Base-by-base conservation (phyloP, 1,284 basidiomycete species). In the Vanrija pseudolonga region DNA sequence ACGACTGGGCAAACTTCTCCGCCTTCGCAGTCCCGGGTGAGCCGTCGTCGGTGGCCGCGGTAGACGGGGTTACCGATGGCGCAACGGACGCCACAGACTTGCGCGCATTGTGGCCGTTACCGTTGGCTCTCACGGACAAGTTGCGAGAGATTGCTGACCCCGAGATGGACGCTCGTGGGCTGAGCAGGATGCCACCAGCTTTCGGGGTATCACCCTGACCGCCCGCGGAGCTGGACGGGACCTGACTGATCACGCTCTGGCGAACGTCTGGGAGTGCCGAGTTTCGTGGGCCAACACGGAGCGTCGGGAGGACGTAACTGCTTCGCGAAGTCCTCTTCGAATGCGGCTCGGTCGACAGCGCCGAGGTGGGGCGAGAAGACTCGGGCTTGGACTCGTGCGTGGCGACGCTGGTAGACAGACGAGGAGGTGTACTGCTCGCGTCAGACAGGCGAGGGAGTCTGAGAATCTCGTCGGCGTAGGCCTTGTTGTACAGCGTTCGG, bases 401-500 rank as follows among this genome's bases (percentile, higher is more conserved):
- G 19, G 32, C 32, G 12, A 32, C 32, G 32, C 32, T 32, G 11
- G 32, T 32, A 4, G 32, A 14, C 24, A 12, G 22, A 15, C 18
- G 23, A 9, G 9, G 51, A 52, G 22, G 20, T 24, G 6, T 15
- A 12, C 48, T 54, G 11, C 59, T 53, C 20, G 60, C 54, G 36
- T 57, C 58, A 22, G 63, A 55, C 14, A 58, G 22, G 0, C 61
- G 56, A 18, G 70, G 69, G 5, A 72, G 56, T 1, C 53, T 37
- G 12, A 56, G 53, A 40, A 96, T 89, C 74, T 98, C 94, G 22
- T 92, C 90, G 1, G 85, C 77, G 76, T 93, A 97, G 66, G 92
- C 92, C 74, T 89, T 90, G 54, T 82, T 82, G 80, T 93, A 97
- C 76, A 96, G 87, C 65, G 84, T 85, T 72, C 89, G 86, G 45